A percentile compares a stretch with the other conserved stretches of the same genome.
phyloP scores from a whole-genome alignment of 2,329 filamentous ascomycete genomes.

The Sarocladium strictum region DNA sequence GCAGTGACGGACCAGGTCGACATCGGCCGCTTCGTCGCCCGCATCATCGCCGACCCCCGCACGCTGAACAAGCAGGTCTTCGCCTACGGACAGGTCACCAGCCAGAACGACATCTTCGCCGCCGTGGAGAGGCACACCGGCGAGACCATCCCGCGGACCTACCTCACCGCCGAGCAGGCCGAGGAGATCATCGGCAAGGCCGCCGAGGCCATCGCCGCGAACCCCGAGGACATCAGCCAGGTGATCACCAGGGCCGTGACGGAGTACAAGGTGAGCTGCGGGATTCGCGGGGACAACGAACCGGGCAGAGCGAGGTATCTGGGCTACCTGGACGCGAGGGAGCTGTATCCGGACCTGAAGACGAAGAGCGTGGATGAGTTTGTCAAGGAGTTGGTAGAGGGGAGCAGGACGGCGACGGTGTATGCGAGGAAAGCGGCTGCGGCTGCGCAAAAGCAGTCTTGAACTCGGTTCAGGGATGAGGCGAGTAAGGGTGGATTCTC shows the following conservation, averaged over 20 bases:
- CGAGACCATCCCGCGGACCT: slow-evolving; percentile 33
- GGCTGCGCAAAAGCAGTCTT: no score
- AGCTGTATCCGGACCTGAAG: slow-evolving; percentile 47
- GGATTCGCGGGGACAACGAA: slow-evolving; percentile 46
- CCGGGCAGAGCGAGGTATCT: slow-evolving; percentile 47
- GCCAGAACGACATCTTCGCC: slow-evolving; percentile 39
- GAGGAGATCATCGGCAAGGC: not conserved
- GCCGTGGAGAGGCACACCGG: slow-evolving; percentile 41
- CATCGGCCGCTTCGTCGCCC: slow-evolving; percentile 44
- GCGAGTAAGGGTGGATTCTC: no score
- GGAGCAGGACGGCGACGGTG: not conserved
- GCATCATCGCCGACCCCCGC: slow-evolving; percentile 43
- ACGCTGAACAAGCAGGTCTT: slow-evolving; percentile 49
- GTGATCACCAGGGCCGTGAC: slow-evolving; percentile 9
- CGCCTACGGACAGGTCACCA: slow-evolving; percentile 38
- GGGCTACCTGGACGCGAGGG: slow-evolving; percentile 45
- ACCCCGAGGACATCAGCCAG: not conserved
- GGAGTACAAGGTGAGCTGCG: slow-evolving; percentile 40
- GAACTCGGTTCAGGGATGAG: no score
- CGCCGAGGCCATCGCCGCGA: not conserved
- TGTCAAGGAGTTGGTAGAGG: not conserved
- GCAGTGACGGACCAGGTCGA: slow-evolving; percentile 44
- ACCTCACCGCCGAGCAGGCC: not conserved
- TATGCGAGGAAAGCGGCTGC: not conserved
- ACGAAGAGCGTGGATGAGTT: not conserved